Percentiles rank a stretch among this genome's conserved stretches.
phyloP scores from a whole-genome alignment of 495 filamentous ascomycete genomes.

The Penicillium diatomitis region DNA sequence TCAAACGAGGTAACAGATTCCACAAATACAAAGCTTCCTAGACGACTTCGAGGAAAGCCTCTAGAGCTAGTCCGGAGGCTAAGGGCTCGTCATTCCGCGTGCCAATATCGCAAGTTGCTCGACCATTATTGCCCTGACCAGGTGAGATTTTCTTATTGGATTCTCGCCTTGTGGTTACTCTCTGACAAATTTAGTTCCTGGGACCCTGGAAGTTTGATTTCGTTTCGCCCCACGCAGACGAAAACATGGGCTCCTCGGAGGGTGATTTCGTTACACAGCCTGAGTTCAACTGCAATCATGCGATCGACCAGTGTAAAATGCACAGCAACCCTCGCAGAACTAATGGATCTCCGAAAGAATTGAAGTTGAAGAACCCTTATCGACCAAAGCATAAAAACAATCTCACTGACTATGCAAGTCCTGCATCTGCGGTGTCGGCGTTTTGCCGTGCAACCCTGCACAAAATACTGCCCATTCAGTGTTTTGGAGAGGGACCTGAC shows the following conservation, averaged over 20 bases:
- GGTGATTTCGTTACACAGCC: conserved; percentile 24
- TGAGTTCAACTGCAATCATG: no score
- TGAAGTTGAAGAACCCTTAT: not conserved
- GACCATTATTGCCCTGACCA: conserved; percentile 67
- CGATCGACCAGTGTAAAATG: not conserved
- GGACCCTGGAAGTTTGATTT: conserved; percentile 23
- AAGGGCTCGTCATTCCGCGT: conserved; percentile 61
- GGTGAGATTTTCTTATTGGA: conserved; percentile 23
- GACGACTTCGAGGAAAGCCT: conserved; percentile 57
- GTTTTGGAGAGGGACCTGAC: conserved; percentile 56
- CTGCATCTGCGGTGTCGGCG: conserved; percentile 64
- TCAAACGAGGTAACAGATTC: not conserved
- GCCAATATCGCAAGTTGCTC: conserved; percentile 67
- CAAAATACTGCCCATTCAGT: conserved; percentile 64
- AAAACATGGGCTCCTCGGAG: not conserved
- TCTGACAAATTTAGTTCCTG: conserved; percentile 10
- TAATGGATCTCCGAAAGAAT: not conserved
- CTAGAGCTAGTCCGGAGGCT: conserved; percentile 55
- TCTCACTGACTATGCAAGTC: conserved; percentile 64
- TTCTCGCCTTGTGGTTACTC: not conserved
- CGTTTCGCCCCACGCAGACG: conserved; percentile 6
- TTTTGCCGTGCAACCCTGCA: conserved; percentile 74
- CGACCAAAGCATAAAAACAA: conserved; percentile 14
- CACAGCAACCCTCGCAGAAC: no score
- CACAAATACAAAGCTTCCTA: conserved; percentile 49